phyloP scores from a whole-genome alignment of 2,329 filamentous ascomycete species.

The Exophiala calicioides region DNA sequence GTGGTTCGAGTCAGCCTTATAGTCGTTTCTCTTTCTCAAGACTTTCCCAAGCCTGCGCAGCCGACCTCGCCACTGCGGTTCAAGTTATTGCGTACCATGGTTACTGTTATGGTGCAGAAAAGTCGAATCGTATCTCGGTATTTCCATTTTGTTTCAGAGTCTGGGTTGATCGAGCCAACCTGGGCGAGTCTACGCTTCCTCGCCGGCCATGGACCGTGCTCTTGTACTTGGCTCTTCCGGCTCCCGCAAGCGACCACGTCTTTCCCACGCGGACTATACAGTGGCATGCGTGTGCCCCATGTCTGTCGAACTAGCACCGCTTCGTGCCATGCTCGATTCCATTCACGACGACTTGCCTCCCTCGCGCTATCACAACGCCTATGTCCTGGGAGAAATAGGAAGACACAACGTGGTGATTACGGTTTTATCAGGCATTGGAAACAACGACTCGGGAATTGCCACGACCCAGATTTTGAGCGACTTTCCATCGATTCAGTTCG shows the following conservation, averaged over 20 bases:
- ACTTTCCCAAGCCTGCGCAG: too few species aligned
- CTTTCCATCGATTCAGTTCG: slow-evolving; percentile 31
- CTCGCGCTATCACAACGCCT: slow-evolving; percentile 13
- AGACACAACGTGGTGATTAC: slow-evolving; percentile 30
- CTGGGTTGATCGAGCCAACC: too few species aligned
- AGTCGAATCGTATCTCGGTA: too few species aligned
- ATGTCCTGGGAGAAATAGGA: slow-evolving; percentile 27
- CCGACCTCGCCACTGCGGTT: too few species aligned
- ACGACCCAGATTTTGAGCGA: slow-evolving; percentile 26
- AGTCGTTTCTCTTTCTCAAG: too few species aligned
- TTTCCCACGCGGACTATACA: slow-evolving; percentile 26
- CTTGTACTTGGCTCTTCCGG: too few species aligned
- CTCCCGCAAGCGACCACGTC: not conserved
- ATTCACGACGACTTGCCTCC: slow-evolving; percentile 21
- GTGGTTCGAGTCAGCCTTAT: too few species aligned
- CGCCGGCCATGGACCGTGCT: too few species aligned
- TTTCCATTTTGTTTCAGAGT: too few species aligned
- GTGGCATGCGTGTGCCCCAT: slow-evolving; percentile 36
- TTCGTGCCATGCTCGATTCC: slow-evolving; percentile 33
- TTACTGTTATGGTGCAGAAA: too few species aligned
- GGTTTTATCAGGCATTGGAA: slow-evolving; percentile 23
- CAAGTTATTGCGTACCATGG: too few species aligned
- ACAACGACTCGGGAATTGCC: slow-evolving; percentile 28
- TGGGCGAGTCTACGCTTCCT: too few species aligned
- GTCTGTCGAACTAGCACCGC: slow-evolving; percentile 33